phyloP scores from a whole-genome alignment of 306 rosid species.

The Ceratonia siliqua region DNA sequence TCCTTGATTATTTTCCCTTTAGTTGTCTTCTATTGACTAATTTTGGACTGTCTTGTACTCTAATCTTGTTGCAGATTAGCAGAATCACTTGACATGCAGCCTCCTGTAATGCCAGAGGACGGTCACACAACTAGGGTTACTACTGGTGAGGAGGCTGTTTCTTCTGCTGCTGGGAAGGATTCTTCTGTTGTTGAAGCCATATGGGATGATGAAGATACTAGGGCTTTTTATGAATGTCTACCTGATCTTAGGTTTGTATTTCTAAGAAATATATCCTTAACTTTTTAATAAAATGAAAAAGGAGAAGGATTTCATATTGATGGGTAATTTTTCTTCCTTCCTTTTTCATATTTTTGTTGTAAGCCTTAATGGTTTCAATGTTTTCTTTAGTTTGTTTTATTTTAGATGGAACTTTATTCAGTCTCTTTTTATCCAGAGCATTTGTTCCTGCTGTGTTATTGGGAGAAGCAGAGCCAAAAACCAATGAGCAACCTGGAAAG shows the following conservation, averaged over 20 bases:
- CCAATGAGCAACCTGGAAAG: conserved; percentile 78
- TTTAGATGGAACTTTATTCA: conserved; percentile 20
- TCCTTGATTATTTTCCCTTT: background rate
- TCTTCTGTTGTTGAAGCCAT: conserved; percentile 76
- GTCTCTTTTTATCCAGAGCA: conserved; percentile 60
- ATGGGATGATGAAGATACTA: conserved; percentile 98
- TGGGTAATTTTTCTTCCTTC: background rate
- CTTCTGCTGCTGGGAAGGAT: conserved; percentile 86
- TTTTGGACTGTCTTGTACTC: conserved; percentile 26
- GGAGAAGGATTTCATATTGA: background rate
- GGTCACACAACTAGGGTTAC: conserved; percentile 95
- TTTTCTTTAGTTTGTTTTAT: conserved; percentile 17
- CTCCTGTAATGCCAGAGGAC: conserved; percentile 99
- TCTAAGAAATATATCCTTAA: conserved; percentile 17
- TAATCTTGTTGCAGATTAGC: conserved; percentile 86
- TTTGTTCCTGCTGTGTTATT: conserved; percentile 98
- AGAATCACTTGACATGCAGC: conserved; percentile 98
- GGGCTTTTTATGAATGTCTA: conserved; percentile 90
- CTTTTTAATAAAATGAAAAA: background rate
- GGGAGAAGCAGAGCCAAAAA: conserved; percentile 89
- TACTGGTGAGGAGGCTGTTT: conserved; percentile 84
- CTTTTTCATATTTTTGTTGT: conserved; percentile 21
- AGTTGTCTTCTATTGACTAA: conserved; percentile 17
- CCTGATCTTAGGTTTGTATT: conserved; percentile 95
- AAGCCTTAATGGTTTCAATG: background rate